Evolutionary conservation across 495 filamentous ascomycete species (phyloP).

Genomic region (Penicillium maclennaniae): DNA sequence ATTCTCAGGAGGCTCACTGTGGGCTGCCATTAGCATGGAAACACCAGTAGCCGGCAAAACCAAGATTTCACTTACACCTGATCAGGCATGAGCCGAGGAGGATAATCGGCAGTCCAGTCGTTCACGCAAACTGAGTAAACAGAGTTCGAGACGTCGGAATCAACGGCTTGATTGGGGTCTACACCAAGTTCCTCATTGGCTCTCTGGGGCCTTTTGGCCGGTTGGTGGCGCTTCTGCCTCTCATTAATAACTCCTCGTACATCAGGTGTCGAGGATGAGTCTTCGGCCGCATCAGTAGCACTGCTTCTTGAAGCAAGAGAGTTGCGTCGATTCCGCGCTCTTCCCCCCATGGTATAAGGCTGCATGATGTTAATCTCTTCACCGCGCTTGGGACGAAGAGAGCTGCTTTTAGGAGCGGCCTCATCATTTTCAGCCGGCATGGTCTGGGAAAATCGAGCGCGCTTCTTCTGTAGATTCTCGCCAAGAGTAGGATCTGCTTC

Average conservation of each 20-base stretch:
- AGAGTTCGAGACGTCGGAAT: constrained; percentile 16
- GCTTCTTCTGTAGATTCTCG: constrained; percentile 25
- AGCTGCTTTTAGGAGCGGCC: constrained; percentile 2
- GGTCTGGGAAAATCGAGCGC: constrained; percentile 23
- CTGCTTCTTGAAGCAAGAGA: background rate
- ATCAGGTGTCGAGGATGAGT: background rate
- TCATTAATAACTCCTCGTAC: background rate
- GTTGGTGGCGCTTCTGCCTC: background rate
- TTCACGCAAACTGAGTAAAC: constrained; percentile 13
- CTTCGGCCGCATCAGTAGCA: background rate
- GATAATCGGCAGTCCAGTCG: constrained; percentile 9
- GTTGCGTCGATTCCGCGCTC: background rate
- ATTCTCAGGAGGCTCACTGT: constrained; percentile 55
- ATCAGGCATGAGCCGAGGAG: constrained; percentile 16
- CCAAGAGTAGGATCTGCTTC: constrained; percentile 27
- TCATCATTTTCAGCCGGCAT: constrained; percentile 15
- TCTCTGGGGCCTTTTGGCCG: background rate
- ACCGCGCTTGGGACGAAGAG: constrained; percentile 10
- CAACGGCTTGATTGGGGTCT: constrained; percentile 13
- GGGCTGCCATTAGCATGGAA: constrained; percentile 13
- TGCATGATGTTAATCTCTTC: constrained; percentile 8
- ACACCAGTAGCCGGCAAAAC: background rate
- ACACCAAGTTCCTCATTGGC: background rate
- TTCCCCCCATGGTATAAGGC: background rate
- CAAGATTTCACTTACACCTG: constrained; percentile 14